Conservation (phyloP, 2,329 filamentous ascomycete genomes). For the Aspergillus cejpii region DNA sequence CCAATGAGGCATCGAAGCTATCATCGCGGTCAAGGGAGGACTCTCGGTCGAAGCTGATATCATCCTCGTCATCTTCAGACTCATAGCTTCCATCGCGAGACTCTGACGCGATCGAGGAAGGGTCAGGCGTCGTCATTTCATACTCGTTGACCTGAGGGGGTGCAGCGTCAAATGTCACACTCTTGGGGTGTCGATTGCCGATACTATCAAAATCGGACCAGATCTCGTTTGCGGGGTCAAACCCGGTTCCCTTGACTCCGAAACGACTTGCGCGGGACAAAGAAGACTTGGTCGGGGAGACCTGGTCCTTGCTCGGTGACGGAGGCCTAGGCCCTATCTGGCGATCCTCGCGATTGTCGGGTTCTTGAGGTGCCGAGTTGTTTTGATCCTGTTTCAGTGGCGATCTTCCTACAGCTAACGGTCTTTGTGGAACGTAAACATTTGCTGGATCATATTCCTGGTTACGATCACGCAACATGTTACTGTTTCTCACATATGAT, state of each 20-base stretch:
- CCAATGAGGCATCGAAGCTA: slow-evolving; percentile 90
- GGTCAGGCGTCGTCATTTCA: slow-evolving; percentile 92
- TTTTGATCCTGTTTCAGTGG: slow-evolving; percentile 59
- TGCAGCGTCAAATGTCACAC: slow-evolving; percentile 90
- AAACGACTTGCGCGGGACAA: slow-evolving; percentile 60
- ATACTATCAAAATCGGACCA: slow-evolving; percentile 58
- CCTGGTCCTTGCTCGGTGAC: slow-evolving; percentile 61
- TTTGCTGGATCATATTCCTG: slow-evolving; percentile 83
- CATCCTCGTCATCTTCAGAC: slow-evolving; percentile 63
- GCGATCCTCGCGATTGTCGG: slow-evolving; percentile 12
- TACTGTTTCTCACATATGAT: slow-evolving; percentile 95
- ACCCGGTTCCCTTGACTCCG: slow-evolving; percentile 53
- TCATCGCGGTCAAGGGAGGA: slow-evolving; percentile 64
- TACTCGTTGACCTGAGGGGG: slow-evolving; percentile 96
- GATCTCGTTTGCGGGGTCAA: slow-evolving; percentile 61
- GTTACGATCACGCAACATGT: slow-evolving; percentile 89
- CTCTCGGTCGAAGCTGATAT: slow-evolving; percentile 55
- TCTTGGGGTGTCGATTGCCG: slow-evolving; percentile 78
- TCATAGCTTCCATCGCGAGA: slow-evolving; percentile 93
- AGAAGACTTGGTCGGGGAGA: slow-evolving; percentile 83
- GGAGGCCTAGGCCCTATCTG: slow-evolving; percentile 34
- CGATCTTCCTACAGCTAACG: slow-evolving; percentile 59
- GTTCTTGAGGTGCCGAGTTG: slow-evolving; percentile 51
- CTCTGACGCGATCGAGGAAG: slow-evolving; percentile 83
- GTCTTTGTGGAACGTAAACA: slow-evolving; percentile 71